Evolutionary conservation across 108 stramenopile genomes (phyloP).

Genomic region (Nitzschia palea): DNA sequence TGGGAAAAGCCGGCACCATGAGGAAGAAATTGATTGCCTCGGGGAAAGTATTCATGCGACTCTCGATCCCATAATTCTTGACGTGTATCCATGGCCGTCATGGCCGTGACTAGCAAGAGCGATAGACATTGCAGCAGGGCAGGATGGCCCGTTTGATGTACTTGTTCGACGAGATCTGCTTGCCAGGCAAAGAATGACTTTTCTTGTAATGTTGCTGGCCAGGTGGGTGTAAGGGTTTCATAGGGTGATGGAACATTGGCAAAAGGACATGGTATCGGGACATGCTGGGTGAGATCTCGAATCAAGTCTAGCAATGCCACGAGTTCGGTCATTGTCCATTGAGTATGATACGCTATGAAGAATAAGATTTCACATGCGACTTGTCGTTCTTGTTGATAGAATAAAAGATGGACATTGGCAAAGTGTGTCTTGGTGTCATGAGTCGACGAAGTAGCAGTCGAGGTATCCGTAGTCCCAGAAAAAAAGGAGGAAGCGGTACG

Average conservation of each 20-base stretch:
- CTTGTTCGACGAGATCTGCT: constrained; percentile 51
- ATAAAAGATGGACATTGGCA: constrained; percentile 49
- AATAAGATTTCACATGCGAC: constrained; percentile 67
- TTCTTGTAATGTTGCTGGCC: constrained; percentile 30
- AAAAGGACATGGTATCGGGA: constrained; percentile 65
- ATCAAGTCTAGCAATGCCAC: constrained; percentile 64
- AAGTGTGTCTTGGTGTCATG: constrained; percentile 10
- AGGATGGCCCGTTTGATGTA: constrained; percentile 54
- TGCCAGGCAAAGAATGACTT: constrained; percentile 69
- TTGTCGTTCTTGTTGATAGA: constrained; percentile 61
- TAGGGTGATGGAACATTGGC: constrained; percentile 65
- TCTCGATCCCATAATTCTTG: constrained; percentile 61
- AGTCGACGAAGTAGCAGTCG: background rate
- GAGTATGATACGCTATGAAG: constrained; percentile 78
- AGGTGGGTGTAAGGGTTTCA: constrained; percentile 1
- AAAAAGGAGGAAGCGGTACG: background rate
- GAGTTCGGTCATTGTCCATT: constrained; percentile 61
- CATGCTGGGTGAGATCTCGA: constrained; percentile 43
- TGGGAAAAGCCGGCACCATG: constrained; percentile 14
- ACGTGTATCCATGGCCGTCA: constrained; percentile 61
- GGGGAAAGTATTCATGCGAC: constrained; percentile 61
- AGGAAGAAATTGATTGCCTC: constrained; percentile 66
- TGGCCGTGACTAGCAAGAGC: constrained; percentile 55
- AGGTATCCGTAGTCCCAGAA: background rate
- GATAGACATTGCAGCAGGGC: constrained; percentile 58